These are phyloP conservation scores for Articulospora tetracladia DNA, from an alignment of 495 filamentous ascomycete species.

Conservation along the genomic window DNA sequence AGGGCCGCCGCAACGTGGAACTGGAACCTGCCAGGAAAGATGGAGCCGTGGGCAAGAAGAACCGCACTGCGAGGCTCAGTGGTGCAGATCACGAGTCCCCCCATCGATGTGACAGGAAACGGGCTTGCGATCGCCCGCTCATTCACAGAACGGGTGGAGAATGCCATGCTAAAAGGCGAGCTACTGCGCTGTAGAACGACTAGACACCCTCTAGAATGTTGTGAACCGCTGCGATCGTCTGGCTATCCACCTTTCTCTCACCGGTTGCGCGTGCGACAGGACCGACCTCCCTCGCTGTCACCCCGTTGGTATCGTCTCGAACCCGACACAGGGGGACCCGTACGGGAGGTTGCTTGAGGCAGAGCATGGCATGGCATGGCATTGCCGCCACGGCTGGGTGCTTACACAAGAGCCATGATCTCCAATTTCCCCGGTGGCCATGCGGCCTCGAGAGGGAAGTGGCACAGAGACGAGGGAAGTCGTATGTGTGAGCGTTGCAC, in stretches of 20 bases:
- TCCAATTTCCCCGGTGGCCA: no score
- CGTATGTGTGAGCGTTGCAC: no score
- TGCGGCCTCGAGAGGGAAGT: no score
- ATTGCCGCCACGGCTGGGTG: no score
- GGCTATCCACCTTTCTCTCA: no score
- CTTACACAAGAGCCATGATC: no score
- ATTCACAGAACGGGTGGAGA: background rate
- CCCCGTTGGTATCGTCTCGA: constrained; percentile 20
- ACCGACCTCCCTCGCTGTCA: constrained; percentile 6
- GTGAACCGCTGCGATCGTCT: constrained; percentile 17
- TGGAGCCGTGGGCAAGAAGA: constrained; percentile 8
- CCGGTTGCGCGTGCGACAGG: constrained; percentile 12
- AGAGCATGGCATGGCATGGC: background rate
- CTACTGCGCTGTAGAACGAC: background rate
- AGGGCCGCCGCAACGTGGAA: background rate
- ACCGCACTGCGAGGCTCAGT: constrained; percentile 11
- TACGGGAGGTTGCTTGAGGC: constrained; percentile 13
- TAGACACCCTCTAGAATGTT: constrained; percentile 16
- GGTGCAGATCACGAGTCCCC: constrained; percentile 14
- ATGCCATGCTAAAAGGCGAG: background rate
- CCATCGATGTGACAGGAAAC: constrained; percentile 1
- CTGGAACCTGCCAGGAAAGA: background rate
- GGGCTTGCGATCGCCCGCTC: background rate
- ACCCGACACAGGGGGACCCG: constrained; percentile 17
- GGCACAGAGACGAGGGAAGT: no score